Percentiles rank a stretch among this genome's conserved stretches.
Evolutionary conservation across 768 basidiomycete genomes (phyloP).

Genomic region (Leccinellum albellum): DNA sequence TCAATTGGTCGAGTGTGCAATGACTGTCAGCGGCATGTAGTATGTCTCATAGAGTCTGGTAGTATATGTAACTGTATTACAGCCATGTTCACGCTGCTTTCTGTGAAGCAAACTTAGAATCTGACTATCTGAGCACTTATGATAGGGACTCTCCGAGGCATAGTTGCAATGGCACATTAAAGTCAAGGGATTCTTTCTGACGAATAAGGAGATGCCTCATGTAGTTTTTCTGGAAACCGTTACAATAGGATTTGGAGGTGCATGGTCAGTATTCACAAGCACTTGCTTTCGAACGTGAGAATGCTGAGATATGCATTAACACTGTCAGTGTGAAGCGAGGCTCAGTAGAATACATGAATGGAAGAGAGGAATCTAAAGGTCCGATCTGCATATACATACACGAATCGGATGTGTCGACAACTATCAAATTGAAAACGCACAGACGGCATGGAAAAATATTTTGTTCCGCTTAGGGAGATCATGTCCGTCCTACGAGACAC

Average conservation of each 20-base stretch:
- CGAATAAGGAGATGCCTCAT: too few relatives aligned
- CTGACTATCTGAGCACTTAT: too few relatives aligned
- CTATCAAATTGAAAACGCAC: background rate
- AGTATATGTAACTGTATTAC: background rate
- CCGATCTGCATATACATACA: background rate
- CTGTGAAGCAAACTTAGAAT: background rate
- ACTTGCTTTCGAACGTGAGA: background rate
- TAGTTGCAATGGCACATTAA: too few relatives aligned
- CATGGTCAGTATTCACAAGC: background rate
- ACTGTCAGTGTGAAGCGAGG: too few relatives aligned
- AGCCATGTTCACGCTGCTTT: background rate
- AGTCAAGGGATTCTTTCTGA: too few relatives aligned
- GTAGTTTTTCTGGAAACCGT: too few relatives aligned
- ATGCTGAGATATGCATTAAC: background rate
- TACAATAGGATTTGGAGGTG: too few relatives aligned
- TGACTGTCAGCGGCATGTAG: background rate
- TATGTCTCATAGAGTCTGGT: background rate
- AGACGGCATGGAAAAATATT: background rate
- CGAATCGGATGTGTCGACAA: background rate
- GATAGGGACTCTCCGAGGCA: too few relatives aligned
- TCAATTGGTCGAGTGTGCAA: slow-evolving; percentile 1
- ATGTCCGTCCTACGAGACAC: background rate
- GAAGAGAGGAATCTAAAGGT: background rate
- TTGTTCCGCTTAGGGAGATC: background rate
- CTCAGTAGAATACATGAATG: background rate